A percentile compares a stretch with the other conserved stretches of the same genome.
Evolutionary conservation across 1,284 basidiomycete genomes (phyloP).

Genomic region (Golubevia pallescens): DNA sequence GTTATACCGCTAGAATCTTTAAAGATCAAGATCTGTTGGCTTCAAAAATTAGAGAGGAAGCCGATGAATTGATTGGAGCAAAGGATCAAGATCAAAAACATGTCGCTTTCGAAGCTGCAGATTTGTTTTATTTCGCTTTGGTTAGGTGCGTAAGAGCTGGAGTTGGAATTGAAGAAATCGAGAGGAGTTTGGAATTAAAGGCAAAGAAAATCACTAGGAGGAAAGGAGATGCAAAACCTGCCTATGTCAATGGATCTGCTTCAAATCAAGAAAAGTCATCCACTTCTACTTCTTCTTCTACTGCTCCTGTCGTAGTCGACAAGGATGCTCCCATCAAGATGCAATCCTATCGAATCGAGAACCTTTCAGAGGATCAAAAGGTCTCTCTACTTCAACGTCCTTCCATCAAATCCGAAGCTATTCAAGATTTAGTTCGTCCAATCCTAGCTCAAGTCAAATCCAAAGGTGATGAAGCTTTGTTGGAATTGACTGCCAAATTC

Average conservation of each 20-base stretch:
- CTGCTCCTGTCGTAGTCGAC: constrained; percentile 48
- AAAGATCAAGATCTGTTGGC: constrained; percentile 79
- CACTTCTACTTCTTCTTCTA: constrained; percentile 11
- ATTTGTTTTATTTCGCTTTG: constrained; percentile 91
- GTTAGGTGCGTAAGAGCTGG: constrained; percentile 85
- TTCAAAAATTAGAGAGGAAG: constrained; percentile 98
- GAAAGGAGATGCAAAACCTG: constrained; percentile 90
- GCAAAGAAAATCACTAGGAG: constrained; percentile 85
- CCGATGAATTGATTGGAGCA: constrained; percentile 90
- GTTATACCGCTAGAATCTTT: constrained; percentile 90
- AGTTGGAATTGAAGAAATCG: constrained; percentile 83
- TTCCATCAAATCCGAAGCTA: constrained; percentile 88
- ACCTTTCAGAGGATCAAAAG: constrained; percentile 71
- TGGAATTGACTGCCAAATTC: constrained; percentile 90
- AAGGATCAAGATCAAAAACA: constrained; percentile 74
- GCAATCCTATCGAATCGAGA: constrained; percentile 36
- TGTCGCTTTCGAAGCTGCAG: constrained; percentile 94
- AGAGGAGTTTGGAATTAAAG: constrained; percentile 82
- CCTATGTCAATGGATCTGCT: constrained; percentile 71
- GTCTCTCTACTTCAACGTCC: constrained; percentile 82
- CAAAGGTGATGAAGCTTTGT: constrained; percentile 84
- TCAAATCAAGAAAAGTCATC: constrained; percentile 35
- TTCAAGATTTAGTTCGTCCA: constrained; percentile 92
- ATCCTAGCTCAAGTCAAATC: constrained; percentile 87
- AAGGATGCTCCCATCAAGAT: constrained; percentile 67